These are phyloP conservation scores for Rubroshorea leprosula DNA, from an alignment of 345 rosid species.

Conservation along the genomic window DNA sequence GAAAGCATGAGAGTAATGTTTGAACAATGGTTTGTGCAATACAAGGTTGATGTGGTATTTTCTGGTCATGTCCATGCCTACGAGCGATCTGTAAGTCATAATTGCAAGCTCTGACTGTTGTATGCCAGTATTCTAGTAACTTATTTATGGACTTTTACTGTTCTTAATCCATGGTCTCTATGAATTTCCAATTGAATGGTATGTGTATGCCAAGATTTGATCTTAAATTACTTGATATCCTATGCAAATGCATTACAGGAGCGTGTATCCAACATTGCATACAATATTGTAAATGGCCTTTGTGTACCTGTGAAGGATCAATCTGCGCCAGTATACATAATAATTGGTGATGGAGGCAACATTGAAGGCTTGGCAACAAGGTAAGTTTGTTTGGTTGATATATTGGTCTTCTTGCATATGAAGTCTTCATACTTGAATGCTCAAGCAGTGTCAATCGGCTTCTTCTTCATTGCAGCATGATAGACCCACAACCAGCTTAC, in stretches of 20 bases:
- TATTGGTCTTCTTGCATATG: background rate
- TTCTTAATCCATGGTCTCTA: too few species aligned
- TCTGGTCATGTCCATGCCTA: constrained; percentile 95
- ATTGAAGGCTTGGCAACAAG: constrained; percentile 70
- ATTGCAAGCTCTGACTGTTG: background rate
- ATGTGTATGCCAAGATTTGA: too few species aligned
- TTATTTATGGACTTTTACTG: too few species aligned
- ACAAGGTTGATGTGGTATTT: constrained; percentile 83
- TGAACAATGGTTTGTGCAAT: constrained; percentile 64
- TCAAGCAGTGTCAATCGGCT: background rate
- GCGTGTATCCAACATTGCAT: constrained; percentile 75
- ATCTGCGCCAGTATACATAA: constrained; percentile 74
- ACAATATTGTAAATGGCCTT: constrained; percentile 51
- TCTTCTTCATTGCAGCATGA: constrained; percentile 50
- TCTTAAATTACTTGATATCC: too few species aligned
- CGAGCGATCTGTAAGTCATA: constrained; percentile 76
- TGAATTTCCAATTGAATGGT: too few species aligned
- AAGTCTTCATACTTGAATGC: background rate
- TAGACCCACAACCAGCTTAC: constrained; percentile 80
- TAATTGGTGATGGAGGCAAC: constrained; percentile 91
- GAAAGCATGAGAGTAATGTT: constrained; percentile 95
- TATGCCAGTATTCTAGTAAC: too few species aligned
- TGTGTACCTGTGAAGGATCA: constrained; percentile 55
- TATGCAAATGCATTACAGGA: constrained; percentile 37
- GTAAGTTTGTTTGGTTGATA: constrained; percentile 28